Percentiles rank a stretch among this genome's conserved stretches.
Conservation (phyloP, 139 green algal genomes). For the Limnomonas spitsbergensis region DNA sequence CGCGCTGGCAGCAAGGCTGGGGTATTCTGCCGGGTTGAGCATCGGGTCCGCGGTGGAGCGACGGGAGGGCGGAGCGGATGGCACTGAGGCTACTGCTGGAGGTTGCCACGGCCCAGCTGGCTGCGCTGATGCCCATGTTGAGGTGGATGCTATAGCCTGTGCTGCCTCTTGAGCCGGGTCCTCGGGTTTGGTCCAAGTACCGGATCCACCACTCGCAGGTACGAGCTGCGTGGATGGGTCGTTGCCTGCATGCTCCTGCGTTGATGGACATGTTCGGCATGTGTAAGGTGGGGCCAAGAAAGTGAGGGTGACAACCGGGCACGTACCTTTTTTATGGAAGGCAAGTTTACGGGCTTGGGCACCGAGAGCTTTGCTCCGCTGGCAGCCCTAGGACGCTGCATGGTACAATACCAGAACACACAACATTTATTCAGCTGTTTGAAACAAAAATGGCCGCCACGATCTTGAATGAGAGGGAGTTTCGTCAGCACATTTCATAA, state of each 20-base stretch:
- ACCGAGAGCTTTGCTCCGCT: conserved; percentile 65
- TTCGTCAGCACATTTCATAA: no score
- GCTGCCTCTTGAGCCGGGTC: conserved; percentile 18
- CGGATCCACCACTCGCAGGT: conserved; percentile 37
- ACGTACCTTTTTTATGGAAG: conserved; percentile 73
- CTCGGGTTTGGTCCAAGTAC: conserved; percentile 56
- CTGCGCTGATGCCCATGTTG: conserved; percentile 12
- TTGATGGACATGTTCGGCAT: background rate
- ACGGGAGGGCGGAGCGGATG: background rate
- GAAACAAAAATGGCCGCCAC: conserved; percentile 16
- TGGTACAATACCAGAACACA: no score
- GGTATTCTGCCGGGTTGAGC: conserved; percentile 73
- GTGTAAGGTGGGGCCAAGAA: background rate
- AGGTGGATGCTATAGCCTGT: background rate
- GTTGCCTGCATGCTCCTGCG: conserved; percentile 75
- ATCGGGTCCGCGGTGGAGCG: conserved; percentile 36
- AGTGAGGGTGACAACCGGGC: background rate
- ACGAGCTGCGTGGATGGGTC: conserved; percentile 71
- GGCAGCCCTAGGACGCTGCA: conserved; percentile 45
- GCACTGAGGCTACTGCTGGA: background rate
- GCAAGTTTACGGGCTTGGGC: conserved; percentile 78
- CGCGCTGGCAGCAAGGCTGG: conserved; percentile 58
- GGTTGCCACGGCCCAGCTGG: conserved; percentile 3
- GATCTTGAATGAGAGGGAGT: background rate
- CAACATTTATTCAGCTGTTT: no score